Conservation (phyloP, 805 yeast species). For the Candida sphagnicola region DNA sequence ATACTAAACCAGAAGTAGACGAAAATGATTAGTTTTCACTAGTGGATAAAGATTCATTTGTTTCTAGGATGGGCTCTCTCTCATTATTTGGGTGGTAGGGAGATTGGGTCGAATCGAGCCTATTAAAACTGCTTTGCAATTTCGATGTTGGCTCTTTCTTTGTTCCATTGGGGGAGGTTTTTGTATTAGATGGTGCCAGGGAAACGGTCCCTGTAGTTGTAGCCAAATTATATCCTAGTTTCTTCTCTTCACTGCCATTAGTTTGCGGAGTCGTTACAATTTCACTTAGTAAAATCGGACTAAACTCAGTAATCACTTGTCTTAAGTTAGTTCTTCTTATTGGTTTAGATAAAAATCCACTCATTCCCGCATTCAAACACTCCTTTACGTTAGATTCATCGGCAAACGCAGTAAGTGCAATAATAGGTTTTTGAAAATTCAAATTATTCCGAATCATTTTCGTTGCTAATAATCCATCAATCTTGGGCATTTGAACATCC, state of each 20-base stretch:
- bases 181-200: not conserved
- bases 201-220: not conserved
- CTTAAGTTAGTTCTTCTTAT: constrained; percentile 67
- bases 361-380: constrained; percentile 88
- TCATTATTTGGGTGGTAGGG: too few relatives aligned
- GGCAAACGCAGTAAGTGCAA: constrained; percentile 94
- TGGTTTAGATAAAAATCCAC: constrained; percentile 87
- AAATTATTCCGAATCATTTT: constrained; percentile 62
- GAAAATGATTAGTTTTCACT: too few relatives aligned
- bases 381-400: constrained; percentile 86
- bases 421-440: constrained; percentile 67
- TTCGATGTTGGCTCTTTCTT: not conserved
- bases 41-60: too few relatives aligned
- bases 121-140: not conserved
- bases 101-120: too few relatives aligned
- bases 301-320: constrained; percentile 48
- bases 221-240: constrained; percentile 14
- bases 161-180: not conserved
- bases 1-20: too few relatives aligned
- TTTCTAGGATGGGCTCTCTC: too few relatives aligned
- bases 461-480: constrained; percentile 88
- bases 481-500: constrained; percentile 97
- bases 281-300: constrained; percentile 31
- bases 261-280: constrained; percentile 32
- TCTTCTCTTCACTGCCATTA: constrained; percentile 22